Percentiles rank a stretch among this genome's conserved stretches.
phyloP scores from a whole-genome alignment of 2,329 filamentous ascomycete genomes.

The Hypoxylon sp. region DNA sequence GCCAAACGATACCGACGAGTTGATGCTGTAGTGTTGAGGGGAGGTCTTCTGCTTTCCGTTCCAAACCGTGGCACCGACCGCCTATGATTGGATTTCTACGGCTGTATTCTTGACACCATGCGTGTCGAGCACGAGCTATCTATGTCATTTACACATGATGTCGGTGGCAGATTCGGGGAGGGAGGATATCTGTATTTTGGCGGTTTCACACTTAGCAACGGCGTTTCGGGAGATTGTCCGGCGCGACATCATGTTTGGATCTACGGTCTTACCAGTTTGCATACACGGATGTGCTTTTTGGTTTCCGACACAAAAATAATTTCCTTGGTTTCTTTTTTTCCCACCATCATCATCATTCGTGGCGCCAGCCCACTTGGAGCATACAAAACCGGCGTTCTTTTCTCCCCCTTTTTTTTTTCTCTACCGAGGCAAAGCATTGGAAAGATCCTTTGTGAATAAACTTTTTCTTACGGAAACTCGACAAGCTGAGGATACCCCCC shows the following conservation, averaged over 20 bases:
- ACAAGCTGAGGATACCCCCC: slow-evolving; percentile 45
- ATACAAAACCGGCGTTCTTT: slow-evolving; percentile 44
- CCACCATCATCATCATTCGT: slow-evolving; percentile 32
- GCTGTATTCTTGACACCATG: slow-evolving; percentile 28
- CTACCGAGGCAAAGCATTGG: slow-evolving; percentile 42
- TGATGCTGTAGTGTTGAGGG: slow-evolving; percentile 15
- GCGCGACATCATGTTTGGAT: slow-evolving; percentile 38
- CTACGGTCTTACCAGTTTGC: slow-evolving; percentile 38
- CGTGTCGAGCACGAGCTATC: slow-evolving; percentile 24
- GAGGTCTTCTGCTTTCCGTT: not conserved
- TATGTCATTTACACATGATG: slow-evolving; percentile 25
- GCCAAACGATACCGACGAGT: slow-evolving; percentile 29
- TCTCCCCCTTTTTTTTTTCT: slow-evolving; percentile 5
- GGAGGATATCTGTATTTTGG: slow-evolving; percentile 34
- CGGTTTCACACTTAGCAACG: slow-evolving; percentile 37
- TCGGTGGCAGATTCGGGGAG: slow-evolving; percentile 30
- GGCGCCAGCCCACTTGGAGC: slow-evolving; percentile 42
- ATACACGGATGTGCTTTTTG: slow-evolving; percentile 34
- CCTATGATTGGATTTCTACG: slow-evolving; percentile 15
- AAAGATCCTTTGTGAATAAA: slow-evolving; percentile 33
- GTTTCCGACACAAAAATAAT: slow-evolving; percentile 32
- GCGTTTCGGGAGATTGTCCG: slow-evolving; percentile 44
- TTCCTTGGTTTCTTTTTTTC: slow-evolving; percentile 14
- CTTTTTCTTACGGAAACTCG: slow-evolving; percentile 34
- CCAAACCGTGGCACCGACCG: slow-evolving; percentile 2